Percentiles rank a stretch among this genome's conserved stretches.
These are phyloP conservation scores for Platanus orientalis DNA, from an alignment of 164 flowering plant genomes.

Conservation along the genomic window DNA sequence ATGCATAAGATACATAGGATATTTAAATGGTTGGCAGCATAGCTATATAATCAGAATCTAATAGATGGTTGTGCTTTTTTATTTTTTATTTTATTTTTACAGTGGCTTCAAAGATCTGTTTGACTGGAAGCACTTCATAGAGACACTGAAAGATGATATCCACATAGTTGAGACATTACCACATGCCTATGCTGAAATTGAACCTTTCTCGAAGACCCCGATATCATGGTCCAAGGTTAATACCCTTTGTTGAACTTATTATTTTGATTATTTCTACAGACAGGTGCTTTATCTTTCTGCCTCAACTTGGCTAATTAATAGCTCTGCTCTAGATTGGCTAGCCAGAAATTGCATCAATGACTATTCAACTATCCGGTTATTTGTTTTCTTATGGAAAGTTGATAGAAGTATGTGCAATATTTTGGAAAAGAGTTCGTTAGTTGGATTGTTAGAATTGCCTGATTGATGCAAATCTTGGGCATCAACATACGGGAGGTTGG, in stretches of 20 bases:
- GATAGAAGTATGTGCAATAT: neutral
- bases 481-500: neutral
- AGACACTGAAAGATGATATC: constrained; percentile 14
- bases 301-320: neutral
- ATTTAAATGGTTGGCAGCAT: neutral
- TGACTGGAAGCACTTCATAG: constrained; percentile 18
- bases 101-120: constrained; percentile 19
- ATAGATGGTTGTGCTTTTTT: too few relatives aligned
- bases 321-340: neutral
- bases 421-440: neutral
- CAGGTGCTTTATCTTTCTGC: neutral
- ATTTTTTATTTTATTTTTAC: neutral
- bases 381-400: too few relatives aligned
- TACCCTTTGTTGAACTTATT: neutral
- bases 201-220: constrained; percentile 8
- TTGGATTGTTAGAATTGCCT: neutral
- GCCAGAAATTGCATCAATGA: neutral
- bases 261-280: neutral
- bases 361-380: neutral
- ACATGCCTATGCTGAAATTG: neutral
- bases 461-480: neutral
- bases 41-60: neutral
- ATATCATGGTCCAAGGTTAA: constrained; percentile 17
- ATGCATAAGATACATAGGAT: neutral
- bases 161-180: constrained; percentile 15